A percentile compares a stretch with the other conserved stretches of the same genome.
Evolutionary conservation across 148 eudicot genomes (phyloP).

Genomic region (Camellia japonica): DNA sequence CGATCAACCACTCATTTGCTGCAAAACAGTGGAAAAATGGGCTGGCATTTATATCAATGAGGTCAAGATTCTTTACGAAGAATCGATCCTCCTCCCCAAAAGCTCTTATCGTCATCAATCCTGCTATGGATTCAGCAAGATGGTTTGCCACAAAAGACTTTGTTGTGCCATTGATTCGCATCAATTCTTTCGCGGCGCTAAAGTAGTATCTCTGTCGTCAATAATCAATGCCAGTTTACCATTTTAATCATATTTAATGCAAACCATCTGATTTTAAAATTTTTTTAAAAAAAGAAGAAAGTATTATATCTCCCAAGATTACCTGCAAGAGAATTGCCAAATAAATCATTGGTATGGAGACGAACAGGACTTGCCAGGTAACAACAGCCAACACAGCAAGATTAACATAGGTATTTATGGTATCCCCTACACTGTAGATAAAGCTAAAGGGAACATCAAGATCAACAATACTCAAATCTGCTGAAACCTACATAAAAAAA

Average conservation of each 20-base stretch:
- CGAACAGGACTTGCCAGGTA: constrained; percentile 83
- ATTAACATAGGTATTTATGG: constrained; percentile 46
- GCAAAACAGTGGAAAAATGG: constrained; percentile 74
- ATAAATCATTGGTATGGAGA: constrained; percentile 61
- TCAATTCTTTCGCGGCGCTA: constrained; percentile 68
- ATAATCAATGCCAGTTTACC: not conserved
- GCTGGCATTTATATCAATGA: constrained; percentile 69
- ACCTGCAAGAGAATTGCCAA: constrained; percentile 71
- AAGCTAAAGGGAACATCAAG: constrained; percentile 69
- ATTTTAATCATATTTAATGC: not conserved
- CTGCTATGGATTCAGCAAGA: constrained; percentile 77
- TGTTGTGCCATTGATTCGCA: constrained; percentile 86
- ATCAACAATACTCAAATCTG: constrained; percentile 77
- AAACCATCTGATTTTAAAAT: no score
- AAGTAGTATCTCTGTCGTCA: constrained; percentile 60
- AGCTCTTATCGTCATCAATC: constrained; percentile 71
- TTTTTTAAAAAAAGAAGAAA: no score
- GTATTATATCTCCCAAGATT: not conserved
- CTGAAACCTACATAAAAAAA: constrained; percentile 46
- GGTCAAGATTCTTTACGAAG: constrained; percentile 60
- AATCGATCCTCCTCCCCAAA: constrained; percentile 74
- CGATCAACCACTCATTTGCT: constrained; percentile 81
- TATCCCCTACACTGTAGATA: constrained; percentile 48
- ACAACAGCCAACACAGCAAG: constrained; percentile 60
- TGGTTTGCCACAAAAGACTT: constrained; percentile 79